Base-by-base conservation (phyloP, 768 basidiomycete genomes). In the Paxillus involutus region DNA sequence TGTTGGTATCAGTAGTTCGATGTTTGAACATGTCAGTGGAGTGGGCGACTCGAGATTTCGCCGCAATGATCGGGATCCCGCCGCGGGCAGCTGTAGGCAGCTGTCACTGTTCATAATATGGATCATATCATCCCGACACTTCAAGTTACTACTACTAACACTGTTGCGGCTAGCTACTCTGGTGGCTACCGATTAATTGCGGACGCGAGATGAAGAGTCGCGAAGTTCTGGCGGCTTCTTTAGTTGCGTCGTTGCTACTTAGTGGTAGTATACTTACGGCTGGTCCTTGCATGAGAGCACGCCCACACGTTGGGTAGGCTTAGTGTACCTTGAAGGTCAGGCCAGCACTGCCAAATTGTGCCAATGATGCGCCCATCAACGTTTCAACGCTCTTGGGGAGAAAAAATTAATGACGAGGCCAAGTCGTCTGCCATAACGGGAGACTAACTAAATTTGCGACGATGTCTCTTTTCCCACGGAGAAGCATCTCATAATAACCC, bases 401-500 rank as follows among this genome's bases (percentile, higher is more conserved):
- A n/a, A n/a, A n/a, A n/a, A n/a, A 39, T 1, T 43, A 19, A 21
- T 14, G 48, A 12, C 37, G 26, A 26, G 21, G 21, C 3, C 13
- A 24, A 35, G 47, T 49, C 33, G 16, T 5, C 24, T 16, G n/a
- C 26, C 26, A 26, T 46, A 17, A 46, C n/a, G 37, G 37, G 37
- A 39, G 6, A 8, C 37, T n/a, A 21, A 21, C n/a, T 21, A 17
- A 47, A 16, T 33, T 33, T 32, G n/a, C 24, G 17, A 37, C 32
- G 35, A 13, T 12, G 33, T 36, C 6, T 56, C 37, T 51, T 33
- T 33, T 55, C 52, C 51, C 32, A 57, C 19, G 41, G 42, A 44
- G 51, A 52, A 51, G 26, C 36, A 36, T 63, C 52, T 41, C 62
- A 62, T 62, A 56, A 32, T 55, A 30, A 19, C 37, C 19, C 8